A percentile compares a stretch with the other conserved stretches of the same genome.
Conservation (phyloP, 78 protist species). For the Monocercomonoides exilis region DNA sequence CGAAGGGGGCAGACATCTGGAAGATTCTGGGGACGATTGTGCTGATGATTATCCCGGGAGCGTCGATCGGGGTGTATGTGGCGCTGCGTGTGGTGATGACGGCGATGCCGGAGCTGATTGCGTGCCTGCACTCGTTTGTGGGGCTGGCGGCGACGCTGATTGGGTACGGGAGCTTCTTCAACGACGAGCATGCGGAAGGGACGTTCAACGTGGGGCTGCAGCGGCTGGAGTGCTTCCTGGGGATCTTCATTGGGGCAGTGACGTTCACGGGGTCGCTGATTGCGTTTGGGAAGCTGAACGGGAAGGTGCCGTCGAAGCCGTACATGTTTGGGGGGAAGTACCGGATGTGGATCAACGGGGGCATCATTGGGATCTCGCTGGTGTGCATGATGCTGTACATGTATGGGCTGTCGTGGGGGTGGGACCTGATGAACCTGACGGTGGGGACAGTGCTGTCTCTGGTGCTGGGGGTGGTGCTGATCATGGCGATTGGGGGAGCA, state of each 20-base stretch:
- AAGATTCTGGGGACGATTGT: neutral
- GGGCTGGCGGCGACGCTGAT: slow-evolving; percentile 56
- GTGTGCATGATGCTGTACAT: slow-evolving; percentile 28
- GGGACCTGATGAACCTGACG: neutral
- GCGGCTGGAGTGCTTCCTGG: neutral
- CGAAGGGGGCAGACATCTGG: neutral
- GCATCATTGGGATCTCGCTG: slow-evolving; percentile 27
- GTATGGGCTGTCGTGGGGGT: neutral
- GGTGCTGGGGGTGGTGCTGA: slow-evolving; percentile 63
- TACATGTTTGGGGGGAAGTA: neutral
- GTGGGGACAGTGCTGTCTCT: slow-evolving; percentile 35
- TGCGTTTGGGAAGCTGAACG: slow-evolving; percentile 85
- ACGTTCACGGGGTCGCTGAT: slow-evolving; percentile 80
- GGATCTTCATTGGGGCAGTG: slow-evolving; percentile 44
- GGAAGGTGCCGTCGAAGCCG: slow-evolving; percentile 31
- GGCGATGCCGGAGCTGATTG: slow-evolving; percentile 41
- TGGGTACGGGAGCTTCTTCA: neutral
- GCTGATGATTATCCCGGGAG: slow-evolving; percentile 15
- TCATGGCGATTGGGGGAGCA: slow-evolving; percentile 86
- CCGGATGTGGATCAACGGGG: slow-evolving; percentile 26
- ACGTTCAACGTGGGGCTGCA: neutral
- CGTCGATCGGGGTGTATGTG: neutral
- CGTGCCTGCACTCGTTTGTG: slow-evolving; percentile 52
- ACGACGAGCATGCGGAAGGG: neutral
- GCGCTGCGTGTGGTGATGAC: slow-evolving; percentile 19